phyloP scores from a whole-genome alignment of 345 rosid genomes.

The Lumnitzera racemosa region DNA sequence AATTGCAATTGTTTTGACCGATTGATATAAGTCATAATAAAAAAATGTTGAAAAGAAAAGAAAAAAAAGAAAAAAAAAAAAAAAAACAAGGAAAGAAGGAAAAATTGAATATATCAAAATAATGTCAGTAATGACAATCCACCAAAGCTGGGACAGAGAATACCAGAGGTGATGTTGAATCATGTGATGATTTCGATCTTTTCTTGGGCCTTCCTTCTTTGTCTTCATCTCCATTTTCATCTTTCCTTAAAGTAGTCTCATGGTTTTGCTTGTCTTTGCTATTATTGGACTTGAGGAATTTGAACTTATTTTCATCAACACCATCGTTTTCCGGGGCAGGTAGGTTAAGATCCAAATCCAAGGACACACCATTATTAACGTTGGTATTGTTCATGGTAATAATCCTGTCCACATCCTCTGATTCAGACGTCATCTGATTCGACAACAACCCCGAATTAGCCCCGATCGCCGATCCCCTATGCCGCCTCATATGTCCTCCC shows the following conservation, averaged over 20 bases:
- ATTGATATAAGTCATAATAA: too few species aligned
- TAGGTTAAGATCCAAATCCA: conserved; percentile 91
- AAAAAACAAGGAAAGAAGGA: too few species aligned
- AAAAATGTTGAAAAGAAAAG: too few species aligned
- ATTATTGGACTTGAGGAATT: neutral
- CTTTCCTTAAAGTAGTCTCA: too few species aligned
- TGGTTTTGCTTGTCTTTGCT: conserved; percentile 24
- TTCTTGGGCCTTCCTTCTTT: neutral
- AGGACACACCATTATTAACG: conserved; percentile 46
- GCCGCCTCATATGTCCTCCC: conserved; percentile 99
- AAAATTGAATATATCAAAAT: too few species aligned
- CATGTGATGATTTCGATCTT: too few species aligned
- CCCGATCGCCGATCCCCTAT: conserved; percentile 36
- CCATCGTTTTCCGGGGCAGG: conserved; percentile 82
- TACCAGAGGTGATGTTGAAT: conserved; percentile 32
- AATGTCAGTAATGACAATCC: conserved; percentile 72
- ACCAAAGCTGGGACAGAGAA: conserved; percentile 78
- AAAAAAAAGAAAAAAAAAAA: too few species aligned
- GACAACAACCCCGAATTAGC: conserved; percentile 26
- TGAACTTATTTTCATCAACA: conserved; percentile 6
- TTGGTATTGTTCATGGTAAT: conserved; percentile 3
- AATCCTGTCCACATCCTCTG: conserved; percentile 15
- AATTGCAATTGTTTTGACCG: too few species aligned
- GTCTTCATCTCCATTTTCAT: too few species aligned
- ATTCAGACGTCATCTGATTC: conserved; percentile 34